Evolutionary conservation across 1,284 basidiomycete genomes (phyloP).

Genomic region (Tylopilus sp.): DNA sequence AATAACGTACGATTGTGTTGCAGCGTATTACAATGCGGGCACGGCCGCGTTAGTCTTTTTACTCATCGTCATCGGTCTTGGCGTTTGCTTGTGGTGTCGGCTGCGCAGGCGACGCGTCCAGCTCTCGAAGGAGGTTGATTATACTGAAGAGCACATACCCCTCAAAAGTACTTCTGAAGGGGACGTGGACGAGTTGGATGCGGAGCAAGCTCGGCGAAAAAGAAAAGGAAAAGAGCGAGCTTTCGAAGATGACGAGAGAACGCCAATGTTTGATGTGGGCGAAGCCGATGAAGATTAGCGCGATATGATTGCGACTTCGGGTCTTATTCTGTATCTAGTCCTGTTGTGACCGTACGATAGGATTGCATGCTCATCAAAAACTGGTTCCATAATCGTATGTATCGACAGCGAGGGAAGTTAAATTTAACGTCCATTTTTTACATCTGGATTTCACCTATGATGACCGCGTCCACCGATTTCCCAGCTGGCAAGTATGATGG

Average conservation of each 20-base stretch:
- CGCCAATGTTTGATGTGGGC: conserved; percentile 46
- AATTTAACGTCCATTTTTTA: conserved; percentile 8
- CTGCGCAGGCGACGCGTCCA: conserved; percentile 49
- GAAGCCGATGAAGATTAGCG: conserved; percentile 40
- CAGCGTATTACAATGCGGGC: conserved; percentile 90
- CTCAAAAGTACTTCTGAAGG: conserved; percentile 37
- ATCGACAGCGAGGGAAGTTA: neutral
- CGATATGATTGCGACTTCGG: neutral
- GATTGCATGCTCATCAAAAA: neutral
- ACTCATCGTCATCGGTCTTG: conserved; percentile 69
- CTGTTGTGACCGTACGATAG: neutral
- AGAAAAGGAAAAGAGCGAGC: conserved; percentile 45
- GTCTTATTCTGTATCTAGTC: neutral
- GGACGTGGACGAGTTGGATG: conserved; percentile 35
- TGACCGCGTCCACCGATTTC: conserved; percentile 51
- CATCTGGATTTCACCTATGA: conserved; percentile 64
- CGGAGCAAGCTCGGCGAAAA: conserved; percentile 26
- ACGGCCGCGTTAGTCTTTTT: conserved; percentile 81
- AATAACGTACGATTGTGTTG: conserved; percentile 1
- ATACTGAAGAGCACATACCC: conserved; percentile 52
- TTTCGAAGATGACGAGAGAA: conserved; percentile 23
- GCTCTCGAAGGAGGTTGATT: conserved; percentile 32
- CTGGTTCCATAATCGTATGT: neutral
- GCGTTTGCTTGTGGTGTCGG: conserved; percentile 67
- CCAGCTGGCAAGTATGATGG: conserved; percentile 47